Evolutionary conservation across 495 filamentous ascomycete genomes (phyloP).

Genomic region (Penicillium psychrofluorescens): DNA sequence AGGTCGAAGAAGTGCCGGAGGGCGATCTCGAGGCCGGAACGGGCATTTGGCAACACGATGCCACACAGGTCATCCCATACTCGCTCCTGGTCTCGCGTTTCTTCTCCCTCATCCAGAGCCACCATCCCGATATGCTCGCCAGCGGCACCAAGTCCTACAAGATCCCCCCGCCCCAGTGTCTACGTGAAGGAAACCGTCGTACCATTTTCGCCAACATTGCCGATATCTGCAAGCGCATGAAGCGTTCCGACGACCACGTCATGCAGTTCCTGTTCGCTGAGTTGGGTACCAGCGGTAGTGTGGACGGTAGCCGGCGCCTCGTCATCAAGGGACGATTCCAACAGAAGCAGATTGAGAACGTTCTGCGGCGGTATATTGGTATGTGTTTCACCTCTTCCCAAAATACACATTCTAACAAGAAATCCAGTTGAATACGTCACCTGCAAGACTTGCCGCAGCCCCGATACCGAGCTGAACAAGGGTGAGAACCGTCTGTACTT

Average conservation of each 20-base stretch:
- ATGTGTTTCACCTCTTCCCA: conserved; percentile 19
- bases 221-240: conserved; percentile 91
- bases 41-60: conserved; percentile 85
- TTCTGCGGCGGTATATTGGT: conserved; percentile 90
- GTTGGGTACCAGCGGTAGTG: conserved; percentile 89
- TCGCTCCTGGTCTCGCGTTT: conserved; percentile 78
- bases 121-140: conserved; percentile 88
- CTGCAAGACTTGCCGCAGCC: conserved; percentile 92
- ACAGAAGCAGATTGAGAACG: conserved; percentile 96
- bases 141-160: conserved; percentile 91
- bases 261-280: conserved; percentile 96
- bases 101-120: conserved; percentile 82
- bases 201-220: conserved; percentile 98
- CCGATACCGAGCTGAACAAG: conserved; percentile 95
- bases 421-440: conserved; percentile 87
- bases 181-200: conserved; percentile 99
- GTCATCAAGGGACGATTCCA: conserved; percentile 99
- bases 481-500: conserved; percentile 94
- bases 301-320: conserved; percentile 84
- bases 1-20: conserved; percentile 43
- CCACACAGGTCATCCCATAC: conserved; percentile 70
- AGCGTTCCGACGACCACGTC: conserved; percentile 94
- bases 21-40: conserved; percentile 88
- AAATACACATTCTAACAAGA: conserved; percentile 5
- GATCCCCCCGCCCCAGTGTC: conserved; percentile 97